Percentiles rank a stretch among this genome's conserved stretches.
phyloP scores from a whole-genome alignment of 345 rosid genomes.

The Acer campestre region DNA sequence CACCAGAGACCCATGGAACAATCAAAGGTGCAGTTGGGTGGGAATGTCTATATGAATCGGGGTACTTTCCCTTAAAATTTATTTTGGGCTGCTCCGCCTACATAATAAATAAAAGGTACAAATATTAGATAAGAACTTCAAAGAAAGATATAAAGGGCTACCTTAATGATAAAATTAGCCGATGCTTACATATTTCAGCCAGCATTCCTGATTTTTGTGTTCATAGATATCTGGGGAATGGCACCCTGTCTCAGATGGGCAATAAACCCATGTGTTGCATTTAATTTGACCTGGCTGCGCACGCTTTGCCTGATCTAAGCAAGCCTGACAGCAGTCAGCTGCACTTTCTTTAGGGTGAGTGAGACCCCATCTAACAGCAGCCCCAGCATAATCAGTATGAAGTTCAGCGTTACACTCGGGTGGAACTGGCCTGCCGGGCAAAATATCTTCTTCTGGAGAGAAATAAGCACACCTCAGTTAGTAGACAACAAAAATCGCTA shows the following conservation, averaged over 20 bases:
- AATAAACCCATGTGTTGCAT: slow-evolving; percentile 98
- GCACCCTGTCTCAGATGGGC: slow-evolving; percentile 88
- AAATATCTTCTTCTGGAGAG: slow-evolving; percentile 62
- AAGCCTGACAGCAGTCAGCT: slow-evolving; percentile 97
- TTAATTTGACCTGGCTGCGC: slow-evolving; percentile 80
- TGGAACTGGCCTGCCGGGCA: slow-evolving; percentile 88
- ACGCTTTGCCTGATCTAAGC: slow-evolving; percentile 81
- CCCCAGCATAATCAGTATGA: slow-evolving; percentile 90
- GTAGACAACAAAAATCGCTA: neutral
- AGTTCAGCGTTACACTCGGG: slow-evolving; percentile 78
- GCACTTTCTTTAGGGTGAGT: slow-evolving; percentile 96
- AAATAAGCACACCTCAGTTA: slow-evolving; percentile 14
- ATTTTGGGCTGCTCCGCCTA: slow-evolving; percentile 80
- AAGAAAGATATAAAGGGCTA: slow-evolving; percentile 2
- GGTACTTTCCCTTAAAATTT: slow-evolving; percentile 75
- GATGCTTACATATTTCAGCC: slow-evolving; percentile 88
- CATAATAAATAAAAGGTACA: slow-evolving; percentile 31
- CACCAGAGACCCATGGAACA: slow-evolving; percentile 97
- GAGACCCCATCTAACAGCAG: slow-evolving; percentile 97
- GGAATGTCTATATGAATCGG: slow-evolving; percentile 70
- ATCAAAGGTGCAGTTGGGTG: slow-evolving; percentile 82
- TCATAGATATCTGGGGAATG: slow-evolving; percentile 85
- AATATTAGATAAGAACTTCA: slow-evolving; percentile 9
- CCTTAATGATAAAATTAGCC: slow-evolving; percentile 6
- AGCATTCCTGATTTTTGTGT: slow-evolving; percentile 87